These are phyloP conservation scores for Cetradonia linearis DNA, from an alignment of 495 filamentous ascomycete genomes.

Conservation along the genomic window DNA sequence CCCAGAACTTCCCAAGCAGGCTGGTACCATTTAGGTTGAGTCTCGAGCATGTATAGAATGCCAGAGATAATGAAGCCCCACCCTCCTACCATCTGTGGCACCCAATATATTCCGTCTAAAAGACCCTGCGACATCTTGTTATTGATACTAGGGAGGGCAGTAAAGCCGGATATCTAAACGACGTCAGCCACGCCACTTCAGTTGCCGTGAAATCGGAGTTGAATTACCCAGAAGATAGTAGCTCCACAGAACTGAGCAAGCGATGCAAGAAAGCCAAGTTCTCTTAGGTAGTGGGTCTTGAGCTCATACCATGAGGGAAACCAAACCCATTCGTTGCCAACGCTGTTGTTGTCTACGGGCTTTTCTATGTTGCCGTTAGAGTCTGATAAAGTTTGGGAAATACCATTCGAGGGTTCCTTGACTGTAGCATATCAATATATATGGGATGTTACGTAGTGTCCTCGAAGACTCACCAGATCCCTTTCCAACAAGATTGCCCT, in stretches of 20 bases:
- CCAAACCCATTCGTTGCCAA: slow-evolving; percentile 45
- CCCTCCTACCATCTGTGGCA: slow-evolving; percentile 59
- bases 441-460: not conserved
- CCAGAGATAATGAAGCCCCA: slow-evolving; percentile 20
- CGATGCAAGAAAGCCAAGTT: slow-evolving; percentile 60
- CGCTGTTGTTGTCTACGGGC: not conserved
- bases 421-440: not conserved
- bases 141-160: slow-evolving; percentile 50
- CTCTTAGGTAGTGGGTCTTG: slow-evolving; percentile 51
- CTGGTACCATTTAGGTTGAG: slow-evolving; percentile 54
- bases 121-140: slow-evolving; percentile 36
- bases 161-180: slow-evolving; percentile 49
- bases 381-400: not conserved
- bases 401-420: slow-evolving; percentile 1
- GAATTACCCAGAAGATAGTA: slow-evolving; percentile 41
- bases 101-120: slow-evolving; percentile 54
- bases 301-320: slow-evolving; percentile 48
- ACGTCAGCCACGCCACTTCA: not conserved
- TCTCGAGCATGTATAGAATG: slow-evolving; percentile 58
- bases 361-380: not conserved
- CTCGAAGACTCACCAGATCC: slow-evolving; percentile 15
- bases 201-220: not conserved
- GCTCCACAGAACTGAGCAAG: slow-evolving; percentile 51
- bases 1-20: slow-evolving; percentile 51
- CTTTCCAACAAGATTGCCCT: slow-evolving; percentile 36